Evolutionary conservation across 495 filamentous ascomycete genomes (phyloP), one percentile per base, ranked within the genome.

Genomic region (Penicillium paxilli): DNA sequence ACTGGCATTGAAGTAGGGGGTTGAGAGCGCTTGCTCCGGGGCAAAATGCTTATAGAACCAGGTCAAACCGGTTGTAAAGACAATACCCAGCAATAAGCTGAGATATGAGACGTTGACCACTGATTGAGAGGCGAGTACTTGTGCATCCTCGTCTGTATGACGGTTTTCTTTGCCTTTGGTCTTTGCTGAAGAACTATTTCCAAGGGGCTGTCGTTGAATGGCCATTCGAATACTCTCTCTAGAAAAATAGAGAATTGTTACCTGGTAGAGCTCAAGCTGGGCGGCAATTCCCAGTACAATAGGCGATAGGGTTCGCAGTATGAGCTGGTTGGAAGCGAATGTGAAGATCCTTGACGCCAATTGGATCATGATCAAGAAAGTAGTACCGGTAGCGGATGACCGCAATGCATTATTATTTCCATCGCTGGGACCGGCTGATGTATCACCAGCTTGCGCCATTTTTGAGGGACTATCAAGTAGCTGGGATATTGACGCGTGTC

Each of bases 81-180:
- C 75, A 7, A 90, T 24, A 0, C 94, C 92, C 7, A 96, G 76
- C 4, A 72, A 57, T 7, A 94, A 75, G 21, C 90, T 83, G 26
- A 97, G 64, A 62, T 95, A 92, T 3, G 92, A 87, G 38, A 97
- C 80, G 63, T 98, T 98, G 63, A 97, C 79, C 47, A 92, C 84
- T 6, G 87, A 83, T 60, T 98, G 90, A 19, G 76, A 73, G 22
- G 68, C 54, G 21, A 56, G 37, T 14, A 52, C 55, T 47, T 63
- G 57, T 23, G 52, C 33, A 26, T 54, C 54, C 38, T n/a, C 50
- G 7, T 68, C 41, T 40, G 68, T 54, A 44, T 64, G 44, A 14
- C 30, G 46, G 16, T 5, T 9, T 14, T 44, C 19, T 48, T 47
- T 51, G 32, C 45, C 30, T 14, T 32, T 32, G 30, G 30, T 32